Conservation (phyloP, 2,329 filamentous ascomycete species). For the Sodiomyces alkalinus region DNA sequence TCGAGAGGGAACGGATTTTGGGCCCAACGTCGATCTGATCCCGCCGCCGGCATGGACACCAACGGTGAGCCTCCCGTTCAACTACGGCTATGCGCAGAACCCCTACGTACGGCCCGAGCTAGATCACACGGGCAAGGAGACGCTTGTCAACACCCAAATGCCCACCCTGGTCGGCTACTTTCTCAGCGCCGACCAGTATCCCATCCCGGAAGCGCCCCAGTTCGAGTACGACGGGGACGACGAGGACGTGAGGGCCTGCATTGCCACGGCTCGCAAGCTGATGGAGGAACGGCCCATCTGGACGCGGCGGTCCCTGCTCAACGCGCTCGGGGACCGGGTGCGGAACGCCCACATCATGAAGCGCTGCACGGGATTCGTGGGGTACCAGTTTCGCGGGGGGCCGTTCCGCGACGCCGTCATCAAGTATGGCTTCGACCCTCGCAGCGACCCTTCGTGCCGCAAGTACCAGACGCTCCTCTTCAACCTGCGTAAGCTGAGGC, state of each 20-base stretch:
- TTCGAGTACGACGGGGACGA: slow-evolving; percentile 44
- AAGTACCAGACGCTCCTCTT: slow-evolving; percentile 84
- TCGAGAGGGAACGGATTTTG: slow-evolving; percentile 38
- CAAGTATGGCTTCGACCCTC: slow-evolving; percentile 73
- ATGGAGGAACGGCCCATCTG: slow-evolving; percentile 68
- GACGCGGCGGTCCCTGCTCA: slow-evolving; percentile 70
- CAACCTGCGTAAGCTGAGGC: slow-evolving; percentile 44
- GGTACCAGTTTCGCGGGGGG: slow-evolving; percentile 84
- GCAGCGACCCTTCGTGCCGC: slow-evolving; percentile 59
- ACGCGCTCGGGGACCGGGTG: slow-evolving; percentile 42
- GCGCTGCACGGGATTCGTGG: slow-evolving; percentile 66
- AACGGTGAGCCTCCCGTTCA: slow-evolving; percentile 61
- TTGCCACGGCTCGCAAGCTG: slow-evolving; percentile 46
- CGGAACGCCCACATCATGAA: slow-evolving; percentile 47
- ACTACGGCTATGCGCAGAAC: slow-evolving; percentile 75
- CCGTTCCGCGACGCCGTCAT: slow-evolving; percentile 85
- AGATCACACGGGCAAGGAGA: slow-evolving; percentile 34
- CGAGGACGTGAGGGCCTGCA: slow-evolving; percentile 44
- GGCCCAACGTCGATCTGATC: slow-evolving; percentile 52
- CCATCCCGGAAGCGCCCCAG: slow-evolving; percentile 46
- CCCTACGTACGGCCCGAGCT: slow-evolving; percentile 52
- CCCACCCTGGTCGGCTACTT: slow-evolving; percentile 45
- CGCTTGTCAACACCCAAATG: slow-evolving; percentile 40
- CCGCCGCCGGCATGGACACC: slow-evolving; percentile 68
- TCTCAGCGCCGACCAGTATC: slow-evolving; percentile 44